Conservation (phyloP, 1,284 basidiomycete species). For the Apiotrichum gracile region DNA sequence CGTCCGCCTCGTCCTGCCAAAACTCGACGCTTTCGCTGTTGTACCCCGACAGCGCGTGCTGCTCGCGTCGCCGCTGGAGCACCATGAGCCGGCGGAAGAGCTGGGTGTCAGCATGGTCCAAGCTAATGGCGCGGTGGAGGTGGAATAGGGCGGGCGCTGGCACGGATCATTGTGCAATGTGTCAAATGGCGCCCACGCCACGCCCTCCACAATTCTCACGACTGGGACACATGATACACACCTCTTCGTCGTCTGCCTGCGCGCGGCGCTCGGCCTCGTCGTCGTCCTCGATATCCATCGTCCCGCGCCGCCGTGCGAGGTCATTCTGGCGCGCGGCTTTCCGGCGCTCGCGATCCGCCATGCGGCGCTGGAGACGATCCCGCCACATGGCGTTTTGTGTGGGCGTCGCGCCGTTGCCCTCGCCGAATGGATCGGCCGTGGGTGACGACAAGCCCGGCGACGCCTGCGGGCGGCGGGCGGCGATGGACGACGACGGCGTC, state of each 20-base stretch:
- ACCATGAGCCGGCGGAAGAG: slow-evolving; percentile 42
- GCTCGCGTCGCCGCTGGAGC: slow-evolving; percentile 28
- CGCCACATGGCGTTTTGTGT: slow-evolving; percentile 37
- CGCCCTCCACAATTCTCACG: neutral
- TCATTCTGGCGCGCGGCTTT: slow-evolving; percentile 21
- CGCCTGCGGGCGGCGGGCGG: neutral
- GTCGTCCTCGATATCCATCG: slow-evolving; percentile 17
- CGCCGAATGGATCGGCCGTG: slow-evolving; percentile 25
- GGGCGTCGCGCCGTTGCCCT: slow-evolving; percentile 32
- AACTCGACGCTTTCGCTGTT: slow-evolving; percentile 34
- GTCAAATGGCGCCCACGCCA: neutral
- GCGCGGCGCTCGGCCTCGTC: slow-evolving; percentile 35
- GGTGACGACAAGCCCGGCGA: neutral
- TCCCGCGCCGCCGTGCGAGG: slow-evolving; percentile 24
- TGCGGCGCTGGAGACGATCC: slow-evolving; percentile 28
- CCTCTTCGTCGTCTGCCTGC: slow-evolving; percentile 42
- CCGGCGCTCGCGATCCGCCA: slow-evolving; percentile 31
- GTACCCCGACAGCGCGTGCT: slow-evolving; percentile 32
- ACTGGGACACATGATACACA: slow-evolving; percentile 19
- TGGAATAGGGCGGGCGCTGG: no score
- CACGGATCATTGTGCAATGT: no score
- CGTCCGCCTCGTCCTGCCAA: slow-evolving; percentile 32
- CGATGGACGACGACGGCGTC: neutral
- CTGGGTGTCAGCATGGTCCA: slow-evolving; percentile 24
- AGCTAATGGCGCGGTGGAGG: neutral